Base-by-base conservation (phyloP, 805 yeast species). In the Hyphopichia homilentoma region DNA sequence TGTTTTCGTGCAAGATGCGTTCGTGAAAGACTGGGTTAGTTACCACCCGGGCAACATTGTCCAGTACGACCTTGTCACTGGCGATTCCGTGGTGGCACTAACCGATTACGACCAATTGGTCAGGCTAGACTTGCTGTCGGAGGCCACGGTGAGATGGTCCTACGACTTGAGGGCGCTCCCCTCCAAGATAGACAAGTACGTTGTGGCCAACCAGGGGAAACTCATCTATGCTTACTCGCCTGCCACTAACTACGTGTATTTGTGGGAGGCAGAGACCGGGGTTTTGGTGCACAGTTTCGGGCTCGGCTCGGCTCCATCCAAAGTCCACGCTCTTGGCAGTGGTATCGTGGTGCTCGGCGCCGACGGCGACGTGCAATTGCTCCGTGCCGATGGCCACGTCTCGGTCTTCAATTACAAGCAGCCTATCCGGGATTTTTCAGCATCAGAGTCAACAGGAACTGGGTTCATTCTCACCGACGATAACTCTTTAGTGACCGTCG, bases 21-120 rank as follows among this genome's bases (percentile, higher is more conserved):
- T 70, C 47, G 53, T 54, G 12, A 59, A 60, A 21, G 85, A 79
- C 43, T 78, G 81, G 81, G 69, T 75, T 28, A 50, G 65, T 6
- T 60, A 59, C 19, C 68, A 65, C 30, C 51, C 73, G 18, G 81
- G 81, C 1, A 43, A 48, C 5, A 57, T 70, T n/a, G 30, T 30
- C n/a, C 21, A 25, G n/a, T 34, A 27, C 20, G 38, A 35, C 4
- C 14, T 40, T 5, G 24, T 35, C 11, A 11, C 30, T 12, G 21
- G 33, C 21, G 27, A 27, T 6, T 11, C 34, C 5, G n/a, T 44
- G 16, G 33, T 50, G 16, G 57, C 50, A 7, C 26, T 43, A 14
- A 32, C 45, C 8, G 33, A 33, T 24, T 21, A 20, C 13, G 27
- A 33, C 16, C 47, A 50, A 29, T 37, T 51, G 26, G 27, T 51